These are phyloP conservation scores for Mucor circinelloides DNA, from an alignment of 371 early-diverging fungal genomes.

Conservation along the genomic window DNA sequence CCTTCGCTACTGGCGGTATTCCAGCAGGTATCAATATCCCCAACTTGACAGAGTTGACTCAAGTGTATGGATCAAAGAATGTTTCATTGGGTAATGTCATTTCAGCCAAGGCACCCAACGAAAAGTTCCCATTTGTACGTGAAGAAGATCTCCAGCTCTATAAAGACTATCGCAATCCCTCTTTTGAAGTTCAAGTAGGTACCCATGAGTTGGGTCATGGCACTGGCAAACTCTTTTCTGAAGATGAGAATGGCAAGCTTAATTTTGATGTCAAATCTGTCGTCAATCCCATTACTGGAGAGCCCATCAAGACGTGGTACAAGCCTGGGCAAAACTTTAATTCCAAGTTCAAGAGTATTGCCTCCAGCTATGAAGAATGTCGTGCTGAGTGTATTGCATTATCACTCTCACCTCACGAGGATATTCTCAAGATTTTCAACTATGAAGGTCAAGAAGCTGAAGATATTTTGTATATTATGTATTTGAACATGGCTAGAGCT, in stretches of 20 bases:
- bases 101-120: conserved; percentile 53
- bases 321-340: conserved; percentile 63
- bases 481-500: conserved; percentile 64
- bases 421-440: conserved; percentile 57
- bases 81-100: conserved; percentile 67
- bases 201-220: conserved; percentile 62
- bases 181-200: conserved; percentile 66
- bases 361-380: conserved; percentile 61
- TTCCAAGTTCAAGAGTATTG: conserved; percentile 54
- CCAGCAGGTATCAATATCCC: conserved; percentile 72
- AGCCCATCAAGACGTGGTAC: conserved; percentile 60
- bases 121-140: conserved; percentile 54
- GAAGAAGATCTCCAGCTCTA: conserved; percentile 48
- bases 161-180: conserved; percentile 43
- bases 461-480: conserved; percentile 57
- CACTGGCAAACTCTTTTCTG: conserved; percentile 58
- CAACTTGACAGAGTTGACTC: conserved; percentile 61
- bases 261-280: conserved; percentile 54
- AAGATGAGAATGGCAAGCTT: conserved; percentile 51
- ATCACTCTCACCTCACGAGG: conserved; percentile 46
- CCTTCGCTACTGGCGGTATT: conserved; percentile 56
- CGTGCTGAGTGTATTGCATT: conserved; percentile 68
- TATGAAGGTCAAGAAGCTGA: conserved; percentile 49
- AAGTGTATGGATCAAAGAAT: conserved; percentile 63
- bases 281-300: conserved; percentile 49